Evolutionary conservation across 257 asterid genomes (phyloP), one percentile per base, ranked within the genome.

Genomic region (Primulina eburnea): DNA sequence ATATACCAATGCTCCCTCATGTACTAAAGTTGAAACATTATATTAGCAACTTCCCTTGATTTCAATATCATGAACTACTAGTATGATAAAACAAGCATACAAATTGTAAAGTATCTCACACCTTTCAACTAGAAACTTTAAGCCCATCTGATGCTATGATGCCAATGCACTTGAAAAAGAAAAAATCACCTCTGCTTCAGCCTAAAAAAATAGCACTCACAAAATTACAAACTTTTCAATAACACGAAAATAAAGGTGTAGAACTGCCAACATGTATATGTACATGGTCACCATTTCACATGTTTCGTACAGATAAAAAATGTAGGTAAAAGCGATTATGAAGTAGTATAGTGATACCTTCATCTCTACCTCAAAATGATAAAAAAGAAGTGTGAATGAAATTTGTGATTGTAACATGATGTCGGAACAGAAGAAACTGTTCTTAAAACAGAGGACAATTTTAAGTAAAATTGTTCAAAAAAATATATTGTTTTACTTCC

Each of bases 151-250:
- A 84, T 76, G 96, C 78, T 17, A 97, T 87, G 82, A 94, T 88
- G 75, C 99, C 97, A 68, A 93, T 86, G 82, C 90, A 95, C 88
- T 90, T 93, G 95, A 93, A 93, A 79, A 93, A 88, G 97, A 85
- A 63, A 90, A 85, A 79, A 93, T 86, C 72, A 93, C 86, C 89
- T 94, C 99, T 5, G 99, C 96, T 81, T 94, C 99, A 78, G 97
- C 99, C 99, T 93, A 62, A 67, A 73, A 43, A 62, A 55, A 57
- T 16, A 40, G 61, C 73, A 72, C 68, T 64, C 60, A 18, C 50
- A 59, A 37, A 72, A 52, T 65, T 21, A 63, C 56, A 63, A 38
- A 7, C 20, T 60, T 5, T 60, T 38, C 30, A n/a, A 24, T 38
- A 57, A 55, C 18, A 69, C n/a, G 60, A 55, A 30, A 37, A 8